A percentile compares a stretch with the other conserved stretches of the same genome.
Evolutionary conservation across 495 filamentous ascomycete genomes (phyloP).

Genomic region (Hypoxylon perforatum): DNA sequence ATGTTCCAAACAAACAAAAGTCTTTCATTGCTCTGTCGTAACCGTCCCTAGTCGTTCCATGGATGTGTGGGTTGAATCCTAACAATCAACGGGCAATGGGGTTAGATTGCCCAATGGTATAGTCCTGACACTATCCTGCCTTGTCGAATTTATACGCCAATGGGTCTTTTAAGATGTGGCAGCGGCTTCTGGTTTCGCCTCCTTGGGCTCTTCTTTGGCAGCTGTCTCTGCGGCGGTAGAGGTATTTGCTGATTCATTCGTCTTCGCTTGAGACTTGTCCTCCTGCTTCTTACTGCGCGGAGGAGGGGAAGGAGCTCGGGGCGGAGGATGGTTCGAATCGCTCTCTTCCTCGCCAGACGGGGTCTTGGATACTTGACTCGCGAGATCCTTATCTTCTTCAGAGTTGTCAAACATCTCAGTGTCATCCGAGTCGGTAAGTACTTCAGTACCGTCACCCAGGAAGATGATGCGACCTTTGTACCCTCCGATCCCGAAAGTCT

Average conservation of each 20-base stretch:
- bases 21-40: constrained; percentile 37
- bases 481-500: constrained; percentile 66
- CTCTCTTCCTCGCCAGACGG: constrained; percentile 39
- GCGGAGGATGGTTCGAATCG: constrained; percentile 29
- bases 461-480: constrained; percentile 87
- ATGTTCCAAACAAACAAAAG: constrained; percentile 41
- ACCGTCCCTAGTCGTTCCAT: constrained; percentile 24
- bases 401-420: constrained; percentile 91
- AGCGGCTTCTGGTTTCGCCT: constrained; percentile 33
- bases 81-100: constrained; percentile 18
- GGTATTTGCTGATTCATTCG: constrained; percentile 21
- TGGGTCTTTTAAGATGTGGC: constrained; percentile 39
- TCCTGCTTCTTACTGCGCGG: constrained; percentile 44
- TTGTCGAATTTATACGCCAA: constrained; percentile 13
- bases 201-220: constrained; percentile 44
- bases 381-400: constrained; percentile 83
- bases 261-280: constrained; percentile 28
- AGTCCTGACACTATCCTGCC: constrained; percentile 36
- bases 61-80: constrained; percentile 28
- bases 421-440: constrained; percentile 85
- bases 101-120: constrained; percentile 15
- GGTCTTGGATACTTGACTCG: constrained; percentile 62
- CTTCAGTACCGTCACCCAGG: constrained; percentile 92
- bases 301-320: constrained; percentile 46
- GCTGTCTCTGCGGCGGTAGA: constrained; percentile 14